Conservation (phyloP, 2,329 filamentous ascomycete genomes). For the Graphium sp. region DNA sequence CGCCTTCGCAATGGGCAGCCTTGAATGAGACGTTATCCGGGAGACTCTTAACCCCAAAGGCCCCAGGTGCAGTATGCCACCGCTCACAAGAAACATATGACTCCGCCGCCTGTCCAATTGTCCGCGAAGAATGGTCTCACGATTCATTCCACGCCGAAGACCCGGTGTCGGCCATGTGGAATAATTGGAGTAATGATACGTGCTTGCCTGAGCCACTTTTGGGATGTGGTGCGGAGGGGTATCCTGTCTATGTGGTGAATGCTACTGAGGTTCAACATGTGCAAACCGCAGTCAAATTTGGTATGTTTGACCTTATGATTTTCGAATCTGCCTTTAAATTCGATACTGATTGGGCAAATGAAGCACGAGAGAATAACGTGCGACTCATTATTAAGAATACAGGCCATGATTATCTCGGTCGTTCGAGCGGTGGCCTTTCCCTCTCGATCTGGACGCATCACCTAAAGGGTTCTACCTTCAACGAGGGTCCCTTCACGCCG, state of each 20-base stretch:
- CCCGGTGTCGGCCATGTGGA: constrained; percentile 7
- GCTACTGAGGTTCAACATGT: constrained; percentile 10
- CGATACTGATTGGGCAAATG: background rate
- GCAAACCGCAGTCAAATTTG: constrained; percentile 14
- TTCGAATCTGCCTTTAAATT: background rate
- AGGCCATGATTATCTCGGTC: constrained; percentile 25
- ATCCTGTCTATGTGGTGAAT: constrained; percentile 9
- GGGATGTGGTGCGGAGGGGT: constrained; percentile 12
- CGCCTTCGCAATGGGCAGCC: too few relatives aligned
- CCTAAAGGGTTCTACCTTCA: constrained; percentile 19
- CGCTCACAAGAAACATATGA: too few relatives aligned
- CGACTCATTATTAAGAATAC: constrained; percentile 22
- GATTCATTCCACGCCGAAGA: constrained; percentile 4
- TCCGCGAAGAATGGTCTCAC: constrained; percentile 1
- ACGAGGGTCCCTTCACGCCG: constrained; percentile 21
- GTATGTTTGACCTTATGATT: constrained; percentile 5
- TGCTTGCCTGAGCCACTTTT: constrained; percentile 19
- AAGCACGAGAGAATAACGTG: constrained; percentile 22
- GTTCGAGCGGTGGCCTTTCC: constrained; percentile 28
- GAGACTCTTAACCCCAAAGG: too few relatives aligned
- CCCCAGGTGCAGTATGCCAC: too few relatives aligned
- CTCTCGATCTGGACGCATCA: constrained; percentile 37
- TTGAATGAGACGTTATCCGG: too few relatives aligned
- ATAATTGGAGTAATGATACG: constrained; percentile 26
- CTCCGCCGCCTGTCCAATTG: constrained; percentile 3